Percentiles rank a stretch among this genome's conserved stretches.
phyloP scores from a whole-genome alignment of 768 basidiomycete genomes.

The Trametes villosa region DNA sequence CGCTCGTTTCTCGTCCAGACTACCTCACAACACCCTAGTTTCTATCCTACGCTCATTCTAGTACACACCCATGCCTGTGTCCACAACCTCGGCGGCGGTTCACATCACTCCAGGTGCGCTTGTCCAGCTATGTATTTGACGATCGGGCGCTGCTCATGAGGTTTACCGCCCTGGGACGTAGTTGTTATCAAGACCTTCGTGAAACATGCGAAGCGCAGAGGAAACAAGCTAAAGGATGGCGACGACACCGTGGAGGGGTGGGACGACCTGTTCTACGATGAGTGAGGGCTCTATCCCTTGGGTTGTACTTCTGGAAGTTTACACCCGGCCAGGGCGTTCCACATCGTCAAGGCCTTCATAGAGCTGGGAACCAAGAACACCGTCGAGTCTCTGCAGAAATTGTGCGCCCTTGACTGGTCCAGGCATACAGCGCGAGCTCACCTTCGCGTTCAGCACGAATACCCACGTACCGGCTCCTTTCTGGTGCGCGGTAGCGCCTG shows the following conservation, averaged over 20 bases:
- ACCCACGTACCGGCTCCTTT: constrained; percentile 71
- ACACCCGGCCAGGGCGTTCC: constrained; percentile 54
- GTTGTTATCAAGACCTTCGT: constrained; percentile 59
- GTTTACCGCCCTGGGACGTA: constrained; percentile 29
- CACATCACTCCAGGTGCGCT: constrained; percentile 56
- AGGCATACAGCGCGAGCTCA: background rate
- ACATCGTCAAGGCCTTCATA: constrained; percentile 75
- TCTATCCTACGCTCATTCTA: constrained; percentile 2
- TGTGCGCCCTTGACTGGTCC: constrained; percentile 42
- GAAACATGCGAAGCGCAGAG: constrained; percentile 50
- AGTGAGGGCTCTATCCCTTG: constrained; percentile 41
- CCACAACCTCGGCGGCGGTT: constrained; percentile 55
- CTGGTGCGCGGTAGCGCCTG: constrained; percentile 63
- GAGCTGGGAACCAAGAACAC: constrained; percentile 66
- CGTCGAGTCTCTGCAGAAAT: constrained; percentile 71
- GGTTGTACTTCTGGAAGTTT: background rate
- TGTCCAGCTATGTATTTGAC: background rate
- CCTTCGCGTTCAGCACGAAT: constrained; percentile 50
- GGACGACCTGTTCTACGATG: constrained; percentile 71
- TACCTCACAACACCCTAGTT: background rate
- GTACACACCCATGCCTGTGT: constrained; percentile 48
- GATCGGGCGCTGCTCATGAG: background rate
- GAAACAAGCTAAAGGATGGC: constrained; percentile 41
- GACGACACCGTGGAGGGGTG: constrained; percentile 48
- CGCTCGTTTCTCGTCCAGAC: background rate